phyloP scores from a whole-genome alignment of 2,329 filamentous ascomycete genomes.

The Aspergillus chevalieri region DNA sequence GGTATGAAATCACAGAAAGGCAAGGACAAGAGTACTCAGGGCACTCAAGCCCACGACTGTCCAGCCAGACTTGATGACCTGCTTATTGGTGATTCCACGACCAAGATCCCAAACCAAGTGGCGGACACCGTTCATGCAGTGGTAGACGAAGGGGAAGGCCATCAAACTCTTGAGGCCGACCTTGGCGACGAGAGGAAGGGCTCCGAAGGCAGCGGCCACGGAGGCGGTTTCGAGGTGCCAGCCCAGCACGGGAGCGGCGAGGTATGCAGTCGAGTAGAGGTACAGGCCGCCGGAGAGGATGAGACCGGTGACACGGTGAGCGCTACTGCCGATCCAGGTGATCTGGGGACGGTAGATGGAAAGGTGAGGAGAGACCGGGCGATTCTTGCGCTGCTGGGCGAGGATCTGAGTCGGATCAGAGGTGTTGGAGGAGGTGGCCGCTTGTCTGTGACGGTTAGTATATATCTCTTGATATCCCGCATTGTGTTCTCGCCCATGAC shows the following conservation, averaged over 20 bases:
- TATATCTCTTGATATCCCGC: neutral
- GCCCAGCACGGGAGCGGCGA: slow-evolving; percentile 68
- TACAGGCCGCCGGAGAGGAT: slow-evolving; percentile 69
- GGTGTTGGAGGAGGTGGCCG: slow-evolving; percentile 23
- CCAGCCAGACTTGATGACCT: slow-evolving; percentile 62
- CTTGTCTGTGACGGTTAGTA: slow-evolving; percentile 21
- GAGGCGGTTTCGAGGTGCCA: slow-evolving; percentile 62
- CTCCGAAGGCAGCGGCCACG: slow-evolving; percentile 59
- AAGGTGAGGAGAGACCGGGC: slow-evolving; percentile 80
- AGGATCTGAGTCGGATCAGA: slow-evolving; percentile 54
- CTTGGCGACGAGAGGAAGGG: slow-evolving; percentile 56
- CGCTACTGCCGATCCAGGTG: slow-evolving; percentile 70
- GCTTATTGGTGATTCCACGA: slow-evolving; percentile 55
- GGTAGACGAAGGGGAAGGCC: slow-evolving; percentile 63
- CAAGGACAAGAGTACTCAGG: slow-evolving; percentile 44
- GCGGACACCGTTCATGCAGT: slow-evolving; percentile 62
- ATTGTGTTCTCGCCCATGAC: neutral
- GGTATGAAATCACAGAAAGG: slow-evolving; percentile 38
- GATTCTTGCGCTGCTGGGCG: slow-evolving; percentile 69
- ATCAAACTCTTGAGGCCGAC: slow-evolving; percentile 52
- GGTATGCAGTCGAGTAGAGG: slow-evolving; percentile 72
- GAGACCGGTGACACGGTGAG: slow-evolving; percentile 80
- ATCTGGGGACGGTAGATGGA: slow-evolving; percentile 79
- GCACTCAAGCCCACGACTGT: slow-evolving; percentile 53
- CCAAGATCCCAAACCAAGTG: slow-evolving; percentile 67